These are phyloP conservation scores for Cutaneotrichosporon cyanovorans DNA, from an alignment of 1,284 basidiomycete genomes.

Conservation along the genomic window DNA sequence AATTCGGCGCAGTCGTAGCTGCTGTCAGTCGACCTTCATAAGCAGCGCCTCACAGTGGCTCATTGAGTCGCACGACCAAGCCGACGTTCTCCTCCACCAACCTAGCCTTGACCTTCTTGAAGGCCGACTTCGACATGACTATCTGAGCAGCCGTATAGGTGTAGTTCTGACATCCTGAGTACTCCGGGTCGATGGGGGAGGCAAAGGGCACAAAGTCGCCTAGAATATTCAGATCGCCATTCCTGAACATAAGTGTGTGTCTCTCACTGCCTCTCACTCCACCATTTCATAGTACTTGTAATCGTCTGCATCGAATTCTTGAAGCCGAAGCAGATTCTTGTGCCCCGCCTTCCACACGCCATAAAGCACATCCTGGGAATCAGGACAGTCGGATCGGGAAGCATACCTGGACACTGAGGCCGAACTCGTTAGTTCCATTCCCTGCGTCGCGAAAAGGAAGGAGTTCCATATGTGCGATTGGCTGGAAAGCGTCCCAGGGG, in stretches of 20 bases:
- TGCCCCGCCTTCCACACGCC: slow-evolving; percentile 91
- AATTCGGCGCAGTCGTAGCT: slow-evolving; percentile 79
- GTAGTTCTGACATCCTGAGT: slow-evolving; percentile 16
- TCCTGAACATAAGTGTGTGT: slow-evolving; percentile 41
- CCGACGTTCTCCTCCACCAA: slow-evolving; percentile 81
- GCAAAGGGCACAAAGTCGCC: slow-evolving; percentile 83
- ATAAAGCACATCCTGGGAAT: slow-evolving; percentile 70
- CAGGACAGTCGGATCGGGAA: background rate
- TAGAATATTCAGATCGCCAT: slow-evolving; percentile 97
- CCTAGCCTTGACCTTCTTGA: slow-evolving; percentile 82
- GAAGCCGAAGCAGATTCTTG: slow-evolving; percentile 80
- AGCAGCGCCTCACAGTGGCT: slow-evolving; percentile 54
- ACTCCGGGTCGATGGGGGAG: slow-evolving; percentile 61
- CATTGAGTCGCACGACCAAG: slow-evolving; percentile 91
- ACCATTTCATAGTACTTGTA: slow-evolving; percentile 86
- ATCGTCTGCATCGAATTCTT: slow-evolving; percentile 59
- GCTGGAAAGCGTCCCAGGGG: slow-evolving; percentile 93
- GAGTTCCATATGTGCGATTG: slow-evolving; percentile 81
- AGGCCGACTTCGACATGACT: slow-evolving; percentile 63
- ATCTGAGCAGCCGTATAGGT: slow-evolving; percentile 2
- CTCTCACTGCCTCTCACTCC: slow-evolving; percentile 47
- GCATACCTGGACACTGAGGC: slow-evolving; percentile 67
- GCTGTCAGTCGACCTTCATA: slow-evolving; percentile 2
- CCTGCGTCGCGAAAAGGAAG: slow-evolving; percentile 96
- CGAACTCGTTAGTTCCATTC: slow-evolving; percentile 84